These are phyloP conservation scores for Hyaloperonospora arabidopsidis DNA, from an alignment of 352 stramenopile genomes.

Conservation along the genomic window DNA sequence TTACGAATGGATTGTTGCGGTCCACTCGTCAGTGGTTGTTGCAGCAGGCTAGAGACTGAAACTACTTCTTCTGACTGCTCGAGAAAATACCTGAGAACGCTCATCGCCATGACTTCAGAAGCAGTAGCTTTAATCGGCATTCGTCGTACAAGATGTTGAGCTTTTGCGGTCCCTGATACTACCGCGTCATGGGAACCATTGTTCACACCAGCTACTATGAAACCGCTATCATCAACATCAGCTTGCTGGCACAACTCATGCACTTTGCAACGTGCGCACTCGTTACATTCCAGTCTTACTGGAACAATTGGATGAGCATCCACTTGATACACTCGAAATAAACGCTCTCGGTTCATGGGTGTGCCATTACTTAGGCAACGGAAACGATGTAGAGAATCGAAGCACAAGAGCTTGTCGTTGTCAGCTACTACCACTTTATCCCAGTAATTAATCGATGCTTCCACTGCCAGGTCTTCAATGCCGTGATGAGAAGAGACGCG, in stretches of 20 bases:
- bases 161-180: background rate
- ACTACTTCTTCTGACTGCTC: constrained; percentile 17
- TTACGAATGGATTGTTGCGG: constrained; percentile 6
- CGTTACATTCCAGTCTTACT: constrained; percentile 9
- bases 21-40: constrained; percentile 13
- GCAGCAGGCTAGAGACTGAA: constrained; percentile 22
- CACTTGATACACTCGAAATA: constrained; percentile 19
- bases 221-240: constrained; percentile 5
- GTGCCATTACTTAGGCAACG: background rate
- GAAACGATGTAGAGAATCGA: constrained; percentile 8
- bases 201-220: background rate
- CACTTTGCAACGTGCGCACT: constrained; percentile 5
- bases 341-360: background rate
- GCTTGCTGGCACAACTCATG: constrained; percentile 17
- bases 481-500: constrained; percentile 1
- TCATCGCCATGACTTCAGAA: constrained; percentile 16
- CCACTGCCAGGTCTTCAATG: constrained; percentile 13
- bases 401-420: constrained; percentile 4
- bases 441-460: constrained; percentile 13
- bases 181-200: background rate
- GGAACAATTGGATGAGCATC: constrained; percentile 14
- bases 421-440: background rate
- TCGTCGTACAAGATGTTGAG: constrained; percentile 8
- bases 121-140: constrained; percentile 3
- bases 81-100: constrained; percentile 19